Conservation (phyloP, 805 yeast species). For the Metschnikowia similis region DNA sequence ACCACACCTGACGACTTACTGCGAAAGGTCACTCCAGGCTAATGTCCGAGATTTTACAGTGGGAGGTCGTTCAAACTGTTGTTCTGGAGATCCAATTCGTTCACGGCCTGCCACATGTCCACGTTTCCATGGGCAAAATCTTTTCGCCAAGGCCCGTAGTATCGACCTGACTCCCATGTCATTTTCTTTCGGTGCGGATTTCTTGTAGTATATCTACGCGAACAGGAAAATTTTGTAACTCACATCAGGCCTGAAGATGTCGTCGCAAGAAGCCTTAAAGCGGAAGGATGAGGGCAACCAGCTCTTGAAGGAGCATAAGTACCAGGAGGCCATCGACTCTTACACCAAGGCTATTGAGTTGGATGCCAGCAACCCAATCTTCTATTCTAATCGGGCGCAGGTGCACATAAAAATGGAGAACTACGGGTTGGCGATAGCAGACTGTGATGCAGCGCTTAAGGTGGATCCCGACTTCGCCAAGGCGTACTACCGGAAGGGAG, state of each 20-base stretch:
- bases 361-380: constrained; percentile 54
- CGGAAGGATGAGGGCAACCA: constrained; percentile 71
- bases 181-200: no score
- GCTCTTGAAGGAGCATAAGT: constrained; percentile 62
- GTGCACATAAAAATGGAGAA: constrained; percentile 82
- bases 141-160: no score
- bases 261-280: constrained; percentile 39
- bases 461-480: constrained; percentile 66
- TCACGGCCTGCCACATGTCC: no score
- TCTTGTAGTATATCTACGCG: neutral
- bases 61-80: no score
- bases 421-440: constrained; percentile 80
- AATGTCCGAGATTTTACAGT: no score
- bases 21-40: no score
- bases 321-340: constrained; percentile 57
- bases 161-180: no score
- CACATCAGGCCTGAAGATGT: constrained; percentile 8
- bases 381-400: constrained; percentile 84
- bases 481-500: constrained; percentile 84
- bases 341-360: constrained; percentile 74
- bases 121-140: no score
- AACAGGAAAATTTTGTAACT: neutral
- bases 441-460: constrained; percentile 67
- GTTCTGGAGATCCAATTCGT: no score
- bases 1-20: no score